phyloP scores from a whole-genome alignment of 495 filamentous ascomycete species.

The Evansstolkia leycettana region DNA sequence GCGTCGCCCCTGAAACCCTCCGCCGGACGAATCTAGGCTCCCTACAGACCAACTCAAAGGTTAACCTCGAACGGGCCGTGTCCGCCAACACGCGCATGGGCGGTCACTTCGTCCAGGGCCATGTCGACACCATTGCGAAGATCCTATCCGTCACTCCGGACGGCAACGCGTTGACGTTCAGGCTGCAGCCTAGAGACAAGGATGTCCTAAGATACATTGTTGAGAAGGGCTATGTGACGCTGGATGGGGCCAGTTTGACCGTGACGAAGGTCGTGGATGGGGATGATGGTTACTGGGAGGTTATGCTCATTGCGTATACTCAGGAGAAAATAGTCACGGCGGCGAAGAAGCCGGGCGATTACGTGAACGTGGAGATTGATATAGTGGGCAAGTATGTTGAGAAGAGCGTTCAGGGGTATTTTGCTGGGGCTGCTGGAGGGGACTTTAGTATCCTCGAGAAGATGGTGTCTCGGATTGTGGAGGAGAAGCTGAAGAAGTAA shows the following conservation, averaged over 20 bases:
- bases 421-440: conserved; percentile 36
- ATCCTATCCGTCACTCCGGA: conserved; percentile 61
- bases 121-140: conserved; percentile 78
- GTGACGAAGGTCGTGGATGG: conserved; percentile 68
- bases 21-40: conserved; percentile 87
- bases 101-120: conserved; percentile 66
- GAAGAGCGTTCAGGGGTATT: conserved; percentile 63
- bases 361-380: conserved; percentile 95
- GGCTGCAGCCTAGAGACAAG: conserved; percentile 58
- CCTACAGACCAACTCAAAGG: conserved; percentile 40
- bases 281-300: conserved; percentile 77
- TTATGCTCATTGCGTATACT: conserved; percentile 98
- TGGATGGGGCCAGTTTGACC: conserved; percentile 95
- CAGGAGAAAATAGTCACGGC: conserved; percentile 85
- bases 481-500: conserved; percentile 47
- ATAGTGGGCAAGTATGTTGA: conserved; percentile 98
- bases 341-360: conserved; percentile 67
- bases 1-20: conserved; percentile 91
- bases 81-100: conserved; percentile 78
- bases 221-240: conserved; percentile 89
- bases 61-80: conserved; percentile 92
- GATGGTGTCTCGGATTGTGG: conserved; percentile 70
- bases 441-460: conserved; percentile 63
- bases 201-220: conserved; percentile 73
- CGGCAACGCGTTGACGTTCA: conserved; percentile 75